phyloP scores from a whole-genome alignment of 2,329 filamentous ascomycete genomes.

The Colletotrichum tropicale region DNA sequence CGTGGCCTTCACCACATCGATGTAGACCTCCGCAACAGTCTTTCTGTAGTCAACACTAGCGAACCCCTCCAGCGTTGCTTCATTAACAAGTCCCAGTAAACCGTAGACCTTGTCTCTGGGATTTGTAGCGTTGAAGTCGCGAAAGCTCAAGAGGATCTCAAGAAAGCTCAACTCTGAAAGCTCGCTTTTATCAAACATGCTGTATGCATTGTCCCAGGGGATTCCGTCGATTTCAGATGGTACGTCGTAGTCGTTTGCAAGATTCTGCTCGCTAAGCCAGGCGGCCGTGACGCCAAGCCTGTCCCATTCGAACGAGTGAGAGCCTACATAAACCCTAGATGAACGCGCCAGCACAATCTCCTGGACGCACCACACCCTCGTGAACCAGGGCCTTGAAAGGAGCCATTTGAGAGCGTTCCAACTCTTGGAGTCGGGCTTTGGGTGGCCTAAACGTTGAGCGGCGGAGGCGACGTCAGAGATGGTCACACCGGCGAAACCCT shows the following conservation, averaged over 20 bases:
- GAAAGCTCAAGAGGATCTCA: neutral
- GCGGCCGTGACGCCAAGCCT: neutral
- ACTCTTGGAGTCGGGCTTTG: neutral
- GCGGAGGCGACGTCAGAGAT: neutral
- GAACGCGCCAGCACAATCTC: neutral
- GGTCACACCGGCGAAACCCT: neutral
- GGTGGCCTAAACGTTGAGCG: neutral
- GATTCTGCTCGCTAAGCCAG: neutral
- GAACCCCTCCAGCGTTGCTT: neutral
- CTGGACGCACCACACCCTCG: slow-evolving; percentile 3
- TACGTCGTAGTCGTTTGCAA: neutral
- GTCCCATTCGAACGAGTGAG: neutral
- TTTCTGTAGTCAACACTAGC: neutral
- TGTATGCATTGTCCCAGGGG: neutral
- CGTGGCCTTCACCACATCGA: neutral
- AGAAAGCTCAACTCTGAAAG: neutral
- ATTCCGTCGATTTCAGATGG: neutral
- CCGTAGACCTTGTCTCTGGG: slow-evolving; percentile 4
- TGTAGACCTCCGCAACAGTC: neutral
- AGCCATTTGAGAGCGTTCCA: neutral
- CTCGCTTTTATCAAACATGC: neutral
- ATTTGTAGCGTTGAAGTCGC: neutral
- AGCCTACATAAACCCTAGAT: neutral
- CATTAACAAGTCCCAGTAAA: neutral
- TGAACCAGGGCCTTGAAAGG: neutral